Evolutionary conservation across 192 early-diverging fungal species (phyloP).

Genomic region (Mortierella alpina): DNA sequence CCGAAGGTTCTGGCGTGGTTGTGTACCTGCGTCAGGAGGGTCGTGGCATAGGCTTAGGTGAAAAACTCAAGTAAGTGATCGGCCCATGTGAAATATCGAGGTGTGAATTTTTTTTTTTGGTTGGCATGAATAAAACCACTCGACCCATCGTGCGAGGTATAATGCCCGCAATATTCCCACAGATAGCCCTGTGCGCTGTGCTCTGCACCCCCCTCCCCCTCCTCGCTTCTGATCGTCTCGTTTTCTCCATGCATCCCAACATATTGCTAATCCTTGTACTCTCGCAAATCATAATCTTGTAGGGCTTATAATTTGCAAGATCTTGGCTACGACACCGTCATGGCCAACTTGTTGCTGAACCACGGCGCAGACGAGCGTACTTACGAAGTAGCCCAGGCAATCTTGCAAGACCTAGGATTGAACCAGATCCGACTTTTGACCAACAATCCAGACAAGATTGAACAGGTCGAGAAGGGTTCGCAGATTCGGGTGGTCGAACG

Average conservation of each 20-base stretch:
- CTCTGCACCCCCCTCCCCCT: background rate
- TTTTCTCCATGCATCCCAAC: background rate
- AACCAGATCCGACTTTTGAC: slow-evolving; percentile 83
- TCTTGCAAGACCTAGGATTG: slow-evolving; percentile 84
- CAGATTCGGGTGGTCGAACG: slow-evolving; percentile 80
- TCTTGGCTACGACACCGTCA: slow-evolving; percentile 92
- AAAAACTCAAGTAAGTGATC: slow-evolving; percentile 85
- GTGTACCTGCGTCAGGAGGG: slow-evolving; percentile 97
- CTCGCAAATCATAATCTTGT: slow-evolving; percentile 1
- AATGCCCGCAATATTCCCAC: no score
- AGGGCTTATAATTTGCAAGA: slow-evolving; percentile 98
- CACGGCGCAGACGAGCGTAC: slow-evolving; percentile 93
- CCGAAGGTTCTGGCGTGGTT: slow-evolving; percentile 87
- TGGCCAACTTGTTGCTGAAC: slow-evolving; percentile 89
- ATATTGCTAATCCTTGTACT: background rate
- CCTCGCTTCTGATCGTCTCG: background rate
- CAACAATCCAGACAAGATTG: slow-evolving; percentile 96
- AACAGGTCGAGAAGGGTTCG: slow-evolving; percentile 73
- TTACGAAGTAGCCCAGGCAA: slow-evolving; percentile 89
- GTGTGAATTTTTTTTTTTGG: slow-evolving; percentile 1
- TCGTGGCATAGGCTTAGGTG: slow-evolving; percentile 91
- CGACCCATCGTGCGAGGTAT: background rate
- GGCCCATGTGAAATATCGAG: background rate
- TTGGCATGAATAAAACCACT: background rate
- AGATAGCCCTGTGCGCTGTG: no score